A percentile compares a stretch with the other conserved stretches of the same genome.
phyloP scores from a whole-genome alignment of 352 stramenopile species.

The Phytophthora colocasiae region DNA sequence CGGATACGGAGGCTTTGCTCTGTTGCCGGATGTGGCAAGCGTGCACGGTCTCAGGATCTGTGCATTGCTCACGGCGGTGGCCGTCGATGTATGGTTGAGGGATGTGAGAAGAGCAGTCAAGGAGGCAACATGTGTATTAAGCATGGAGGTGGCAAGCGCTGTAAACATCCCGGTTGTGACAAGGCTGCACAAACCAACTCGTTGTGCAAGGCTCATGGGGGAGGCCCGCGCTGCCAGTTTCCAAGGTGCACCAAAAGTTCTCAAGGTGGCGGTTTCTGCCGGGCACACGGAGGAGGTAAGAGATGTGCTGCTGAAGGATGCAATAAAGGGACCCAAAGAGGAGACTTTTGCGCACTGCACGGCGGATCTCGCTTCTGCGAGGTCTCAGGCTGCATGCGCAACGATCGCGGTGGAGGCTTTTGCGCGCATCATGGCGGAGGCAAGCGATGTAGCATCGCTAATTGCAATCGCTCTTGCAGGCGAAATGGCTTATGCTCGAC shows the following conservation, averaged over 20 bases:
- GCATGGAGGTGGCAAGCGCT: slow-evolving; percentile 83
- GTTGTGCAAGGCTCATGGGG: slow-evolving; percentile 82
- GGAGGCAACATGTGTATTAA: slow-evolving; percentile 87
- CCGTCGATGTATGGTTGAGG: slow-evolving; percentile 72
- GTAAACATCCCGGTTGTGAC: slow-evolving; percentile 70
- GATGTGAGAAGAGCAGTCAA: slow-evolving; percentile 81
- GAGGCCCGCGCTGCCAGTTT: slow-evolving; percentile 77
- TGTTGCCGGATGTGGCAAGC: slow-evolving; percentile 77
- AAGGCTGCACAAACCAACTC: slow-evolving; percentile 84
- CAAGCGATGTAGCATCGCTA: slow-evolving; percentile 71
- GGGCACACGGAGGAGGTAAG: slow-evolving; percentile 85
- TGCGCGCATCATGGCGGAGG: slow-evolving; percentile 79
- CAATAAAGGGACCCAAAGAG: slow-evolving; percentile 87
- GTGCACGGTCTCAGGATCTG: slow-evolving; percentile 81
- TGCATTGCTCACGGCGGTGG: slow-evolving; percentile 86
- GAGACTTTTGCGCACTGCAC: slow-evolving; percentile 85
- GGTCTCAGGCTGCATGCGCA: slow-evolving; percentile 75
- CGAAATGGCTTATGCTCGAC: slow-evolving; percentile 79
- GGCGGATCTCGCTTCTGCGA: slow-evolving; percentile 83
- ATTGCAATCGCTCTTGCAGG: slow-evolving; percentile 76
- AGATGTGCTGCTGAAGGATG: slow-evolving; percentile 81
- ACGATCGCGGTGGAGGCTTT: slow-evolving; percentile 78
- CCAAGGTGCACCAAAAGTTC: slow-evolving; percentile 70
- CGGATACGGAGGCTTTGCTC: slow-evolving; percentile 62
- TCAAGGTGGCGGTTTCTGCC: slow-evolving; percentile 80